A percentile compares a stretch with the other conserved stretches of the same genome.
phyloP scores from a whole-genome alignment of 768 basidiomycete species.

The Rhizopogon rudus region DNA sequence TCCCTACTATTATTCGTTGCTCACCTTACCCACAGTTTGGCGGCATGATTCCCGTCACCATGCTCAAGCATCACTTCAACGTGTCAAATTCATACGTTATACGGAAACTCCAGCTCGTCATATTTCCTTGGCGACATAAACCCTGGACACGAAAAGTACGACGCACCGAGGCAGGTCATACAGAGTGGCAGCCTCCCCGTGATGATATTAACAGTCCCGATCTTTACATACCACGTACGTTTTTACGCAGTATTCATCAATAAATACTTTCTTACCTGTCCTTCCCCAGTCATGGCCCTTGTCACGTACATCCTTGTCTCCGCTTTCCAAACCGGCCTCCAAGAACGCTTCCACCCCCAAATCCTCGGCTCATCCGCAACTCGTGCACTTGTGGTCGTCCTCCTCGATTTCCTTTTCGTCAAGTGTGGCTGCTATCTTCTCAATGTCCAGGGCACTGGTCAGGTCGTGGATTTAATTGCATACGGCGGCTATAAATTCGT shows the following conservation, averaged over 20 bases:
- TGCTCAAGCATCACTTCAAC: constrained; percentile 90
- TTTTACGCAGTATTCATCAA: neutral
- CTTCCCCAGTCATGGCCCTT: constrained; percentile 78
- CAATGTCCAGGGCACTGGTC: constrained; percentile 69
- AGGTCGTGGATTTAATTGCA: constrained; percentile 79
- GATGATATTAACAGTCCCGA: constrained; percentile 97
- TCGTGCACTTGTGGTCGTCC: constrained; percentile 76
- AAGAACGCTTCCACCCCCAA: constrained; percentile 80
- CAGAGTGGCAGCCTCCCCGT: constrained; percentile 83
- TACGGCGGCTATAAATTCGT: constrained; percentile 99
- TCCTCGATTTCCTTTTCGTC: constrained; percentile 87
- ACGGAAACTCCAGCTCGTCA: constrained; percentile 74
- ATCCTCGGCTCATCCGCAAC: constrained; percentile 85
- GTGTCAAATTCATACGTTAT: constrained; percentile 96
- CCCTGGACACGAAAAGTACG: constrained; percentile 75
- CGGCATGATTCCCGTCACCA: constrained; percentile 66
- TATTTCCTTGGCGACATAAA: constrained; percentile 95
- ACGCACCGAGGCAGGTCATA: constrained; percentile 56
- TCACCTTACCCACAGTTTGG: constrained; percentile 53
- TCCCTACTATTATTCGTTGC: neutral
- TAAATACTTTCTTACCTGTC: constrained; percentile 5
- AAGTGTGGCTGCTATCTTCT: constrained; percentile 92
- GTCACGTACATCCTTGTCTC: constrained; percentile 93
- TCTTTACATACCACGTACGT: constrained; percentile 87
- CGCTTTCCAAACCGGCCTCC: constrained; percentile 79